A percentile compares a stretch with the other conserved stretches of the same genome.
Conservation (phyloP, 2,329 filamentous ascomycete genomes). For the Davidsoniella eucalypti region DNA sequence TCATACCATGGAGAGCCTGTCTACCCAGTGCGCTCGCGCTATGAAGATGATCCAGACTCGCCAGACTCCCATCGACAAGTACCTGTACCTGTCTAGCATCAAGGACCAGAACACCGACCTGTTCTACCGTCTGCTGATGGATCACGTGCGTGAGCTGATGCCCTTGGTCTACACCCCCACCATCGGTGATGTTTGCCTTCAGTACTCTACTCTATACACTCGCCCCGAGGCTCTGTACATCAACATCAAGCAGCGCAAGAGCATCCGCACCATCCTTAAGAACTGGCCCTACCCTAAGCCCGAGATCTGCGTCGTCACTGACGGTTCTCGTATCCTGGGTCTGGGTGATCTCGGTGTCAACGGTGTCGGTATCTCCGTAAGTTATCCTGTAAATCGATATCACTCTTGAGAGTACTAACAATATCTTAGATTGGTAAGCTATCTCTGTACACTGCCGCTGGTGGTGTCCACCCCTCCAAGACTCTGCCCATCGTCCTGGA, state of each 20-base stretch:
- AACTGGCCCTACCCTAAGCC: constrained; percentile 87
- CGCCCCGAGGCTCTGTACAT: constrained; percentile 92
- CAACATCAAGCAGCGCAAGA: constrained; percentile 84
- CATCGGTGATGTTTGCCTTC: constrained; percentile 88
- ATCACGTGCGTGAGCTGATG: constrained; percentile 63
- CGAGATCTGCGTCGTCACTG: constrained; percentile 92
- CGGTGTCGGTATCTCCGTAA: constrained; percentile 87
- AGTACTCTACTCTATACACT: constrained; percentile 92
- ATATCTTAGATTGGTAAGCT: constrained; percentile 63
- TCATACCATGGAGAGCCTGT: constrained; percentile 43
- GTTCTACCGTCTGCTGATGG: constrained; percentile 67
- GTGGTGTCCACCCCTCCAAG: constrained; percentile 81
- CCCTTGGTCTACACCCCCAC: constrained; percentile 77
- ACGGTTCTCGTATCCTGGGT: constrained; percentile 83
- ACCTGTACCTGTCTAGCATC: constrained; percentile 62
- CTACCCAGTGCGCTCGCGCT: constrained; percentile 46
- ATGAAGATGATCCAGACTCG: constrained; percentile 60
- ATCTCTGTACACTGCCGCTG: constrained; percentile 84
- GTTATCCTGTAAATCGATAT: constrained; percentile 18
- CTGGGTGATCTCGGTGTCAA: constrained; percentile 92
- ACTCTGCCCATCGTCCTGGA: constrained; percentile 58
- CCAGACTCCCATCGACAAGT: constrained; percentile 60
- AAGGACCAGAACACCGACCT: constrained; percentile 64
- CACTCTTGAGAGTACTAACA: constrained; percentile 6
- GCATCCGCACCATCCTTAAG: constrained; percentile 69